phyloP scores from a whole-genome alignment of 1,284 basidiomycete genomes.

The Laetiporus sulphureus region DNA sequence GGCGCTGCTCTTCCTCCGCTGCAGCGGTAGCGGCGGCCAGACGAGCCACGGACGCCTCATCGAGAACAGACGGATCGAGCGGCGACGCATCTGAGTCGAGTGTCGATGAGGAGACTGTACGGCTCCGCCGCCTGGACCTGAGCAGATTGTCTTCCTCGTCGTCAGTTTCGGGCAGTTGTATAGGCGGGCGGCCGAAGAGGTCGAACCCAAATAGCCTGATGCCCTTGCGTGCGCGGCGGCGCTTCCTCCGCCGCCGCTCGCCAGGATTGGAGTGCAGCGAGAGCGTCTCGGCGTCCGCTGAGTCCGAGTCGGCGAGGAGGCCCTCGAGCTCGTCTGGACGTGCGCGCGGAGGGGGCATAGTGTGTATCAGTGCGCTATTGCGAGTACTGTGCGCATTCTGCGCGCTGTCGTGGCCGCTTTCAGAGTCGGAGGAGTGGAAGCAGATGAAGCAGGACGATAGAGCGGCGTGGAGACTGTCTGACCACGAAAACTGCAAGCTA shows the following conservation, averaged over 20 bases:
- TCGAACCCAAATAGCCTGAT: constrained; percentile 58
- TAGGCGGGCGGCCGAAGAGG: constrained; percentile 53
- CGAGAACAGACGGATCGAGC: constrained; percentile 48
- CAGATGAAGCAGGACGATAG: constrained; percentile 55
- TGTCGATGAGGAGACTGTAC: constrained; percentile 41
- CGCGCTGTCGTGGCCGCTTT: constrained; percentile 17
- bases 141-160: constrained; percentile 26
- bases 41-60: constrained; percentile 35
- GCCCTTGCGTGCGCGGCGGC: constrained; percentile 26
- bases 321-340: constrained; percentile 54
- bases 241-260: constrained; percentile 26
- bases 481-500: constrained; percentile 70
- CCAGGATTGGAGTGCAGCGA: constrained; percentile 64
- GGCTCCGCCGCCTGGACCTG: constrained; percentile 13
- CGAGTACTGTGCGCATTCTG: constrained; percentile 16
- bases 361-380: constrained; percentile 20
- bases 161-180: constrained; percentile 51
- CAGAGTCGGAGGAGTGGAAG: constrained; percentile 29
- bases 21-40: constrained; percentile 28
- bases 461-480: constrained; percentile 49
- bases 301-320: constrained; percentile 40
- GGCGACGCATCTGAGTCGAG: constrained; percentile 64
- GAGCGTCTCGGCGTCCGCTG: constrained; percentile 52
- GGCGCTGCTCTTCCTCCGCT: constrained; percentile 33
- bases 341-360: constrained; percentile 33